These are phyloP conservation scores for Wickerhamomyces subpelliculosus DNA, from an alignment of 805 yeast genomes.

Conservation along the genomic window DNA sequence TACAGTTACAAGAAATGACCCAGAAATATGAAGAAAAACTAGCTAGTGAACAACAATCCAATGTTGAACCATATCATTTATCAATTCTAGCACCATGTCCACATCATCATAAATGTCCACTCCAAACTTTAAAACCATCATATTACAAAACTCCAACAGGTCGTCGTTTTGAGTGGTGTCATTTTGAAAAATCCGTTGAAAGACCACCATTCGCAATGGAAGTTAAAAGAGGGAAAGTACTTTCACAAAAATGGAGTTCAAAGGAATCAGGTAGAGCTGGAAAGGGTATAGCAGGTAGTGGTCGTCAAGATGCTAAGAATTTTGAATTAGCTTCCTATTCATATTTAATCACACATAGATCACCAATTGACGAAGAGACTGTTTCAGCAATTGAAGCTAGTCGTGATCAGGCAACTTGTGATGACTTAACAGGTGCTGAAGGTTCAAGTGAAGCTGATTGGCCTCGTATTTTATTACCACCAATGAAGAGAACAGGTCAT, in stretches of 20 bases:
- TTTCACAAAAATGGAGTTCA: constrained; percentile 68
- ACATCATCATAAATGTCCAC: constrained; percentile 81
- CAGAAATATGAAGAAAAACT: constrained; percentile 1
- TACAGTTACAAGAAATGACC: constrained; percentile 2
- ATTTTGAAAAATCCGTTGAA: constrained; percentile 60
- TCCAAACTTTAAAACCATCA: constrained; percentile 71
- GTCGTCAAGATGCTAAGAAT: constrained; percentile 67
- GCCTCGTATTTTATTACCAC: constrained; percentile 71
- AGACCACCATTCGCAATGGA: constrained; percentile 81
- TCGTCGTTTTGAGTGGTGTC: constrained; percentile 63
- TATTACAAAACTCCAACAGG: constrained; percentile 52
- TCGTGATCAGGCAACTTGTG: constrained; percentile 25
- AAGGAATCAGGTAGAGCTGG: constrained; percentile 48
- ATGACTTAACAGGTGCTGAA: constrained; percentile 21
- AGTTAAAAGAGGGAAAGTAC: constrained; percentile 70
- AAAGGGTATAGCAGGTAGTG: constrained; percentile 55
- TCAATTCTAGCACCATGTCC: constrained; percentile 83
- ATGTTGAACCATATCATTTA: constrained; percentile 37
- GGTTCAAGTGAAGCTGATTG: constrained; percentile 34
- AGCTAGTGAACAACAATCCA: constrained; percentile 1
- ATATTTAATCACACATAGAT: constrained; percentile 65
- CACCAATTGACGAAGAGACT: constrained; percentile 34
- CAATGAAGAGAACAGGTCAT: constrained; percentile 75
- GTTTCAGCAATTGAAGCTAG: constrained; percentile 34
- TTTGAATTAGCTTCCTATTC: constrained; percentile 68